Base-by-base conservation (phyloP, 805 yeast species). In the Ogataea haglerorum region DNA sequence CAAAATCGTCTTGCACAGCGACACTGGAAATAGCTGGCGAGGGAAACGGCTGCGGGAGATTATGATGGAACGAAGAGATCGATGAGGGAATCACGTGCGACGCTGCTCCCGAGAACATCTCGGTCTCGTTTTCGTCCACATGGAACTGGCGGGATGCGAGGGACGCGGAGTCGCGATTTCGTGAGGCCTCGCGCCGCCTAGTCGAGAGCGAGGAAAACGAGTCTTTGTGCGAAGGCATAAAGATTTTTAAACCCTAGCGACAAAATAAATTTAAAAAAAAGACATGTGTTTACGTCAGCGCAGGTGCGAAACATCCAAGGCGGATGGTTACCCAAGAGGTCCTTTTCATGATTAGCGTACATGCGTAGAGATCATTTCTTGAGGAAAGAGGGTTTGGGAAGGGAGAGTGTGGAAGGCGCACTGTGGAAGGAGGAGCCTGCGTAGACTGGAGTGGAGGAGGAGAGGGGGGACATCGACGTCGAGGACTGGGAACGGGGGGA, bases 71-170 rank as follows among this genome's bases (percentile, higher is more conserved):
- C 3, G 89, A 77, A 0, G 86, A 76, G 46, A 85, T 80, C 1
- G 91, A 82, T 14, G 88, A 79, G 2, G 95, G 95, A 31, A 85
- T 76, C 33, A 79, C 75, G 48, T 82, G 87, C 2, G 85, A 75
- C 1, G 85, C 83, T 1, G 85, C 90, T 38, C 95, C 95, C 3
- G 86, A 78, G 58, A 74, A 85, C 67, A 82, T 78, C 58, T 85
- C 95, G 14, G 77, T 70, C 52, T 67, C 77, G 57, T 82, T 82
- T 35, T 78, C 86, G 39, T 82, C 85, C 18, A 63, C 50, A 41
- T 55, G 58, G 19, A 17, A 40, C 10, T 43, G 46, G 12, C 31
- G 38, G 10, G 47, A 43, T 8, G 17, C 26, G 8, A 32, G 18
- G 1, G 47, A 47, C 24, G 53, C 47, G 1, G 66, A 58, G 13